These are phyloP conservation scores for Beauveria australis DNA, from an alignment of 2,329 filamentous ascomycete genomes.

Conservation along the genomic window DNA sequence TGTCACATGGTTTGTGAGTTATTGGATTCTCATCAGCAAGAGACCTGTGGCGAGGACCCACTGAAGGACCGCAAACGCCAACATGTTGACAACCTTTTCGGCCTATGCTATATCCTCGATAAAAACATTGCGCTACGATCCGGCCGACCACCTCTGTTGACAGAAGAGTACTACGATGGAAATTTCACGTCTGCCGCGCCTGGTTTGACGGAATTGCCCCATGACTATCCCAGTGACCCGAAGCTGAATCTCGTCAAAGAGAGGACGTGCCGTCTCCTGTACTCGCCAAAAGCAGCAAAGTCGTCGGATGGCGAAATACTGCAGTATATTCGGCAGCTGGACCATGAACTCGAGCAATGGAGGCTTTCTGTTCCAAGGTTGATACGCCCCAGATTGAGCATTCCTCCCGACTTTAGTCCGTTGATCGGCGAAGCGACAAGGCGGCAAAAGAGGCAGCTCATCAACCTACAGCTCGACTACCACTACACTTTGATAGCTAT, in stretches of 20 bases:
- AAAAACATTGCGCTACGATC: constrained; percentile 20
- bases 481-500: constrained; percentile 14
- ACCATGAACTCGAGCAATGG: constrained; percentile 26
- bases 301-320: constrained; percentile 19
- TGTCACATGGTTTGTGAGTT: constrained; percentile 14
- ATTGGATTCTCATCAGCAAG: neutral
- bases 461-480: constrained; percentile 16
- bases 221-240: constrained; percentile 10
- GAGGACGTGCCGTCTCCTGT: constrained; percentile 16
- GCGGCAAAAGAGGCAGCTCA: neutral
- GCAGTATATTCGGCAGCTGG: constrained; percentile 20
- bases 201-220: neutral
- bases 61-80: neutral
- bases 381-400: constrained; percentile 9
- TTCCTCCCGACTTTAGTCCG: neutral
- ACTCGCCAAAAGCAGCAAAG: constrained; percentile 15
- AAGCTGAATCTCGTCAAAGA: constrained; percentile 16
- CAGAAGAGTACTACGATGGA: constrained; percentile 44
- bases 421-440: neutral
- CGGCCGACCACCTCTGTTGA: constrained; percentile 18
- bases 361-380: constrained; percentile 17
- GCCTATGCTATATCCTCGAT: constrained; percentile 21
- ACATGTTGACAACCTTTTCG: constrained; percentile 18
- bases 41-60: neutral
- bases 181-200: constrained; percentile 27